A percentile compares a stretch with the other conserved stretches of the same genome.
Conservation (phyloP, 441 rosid species). For the Francoa sonchifolia region DNA sequence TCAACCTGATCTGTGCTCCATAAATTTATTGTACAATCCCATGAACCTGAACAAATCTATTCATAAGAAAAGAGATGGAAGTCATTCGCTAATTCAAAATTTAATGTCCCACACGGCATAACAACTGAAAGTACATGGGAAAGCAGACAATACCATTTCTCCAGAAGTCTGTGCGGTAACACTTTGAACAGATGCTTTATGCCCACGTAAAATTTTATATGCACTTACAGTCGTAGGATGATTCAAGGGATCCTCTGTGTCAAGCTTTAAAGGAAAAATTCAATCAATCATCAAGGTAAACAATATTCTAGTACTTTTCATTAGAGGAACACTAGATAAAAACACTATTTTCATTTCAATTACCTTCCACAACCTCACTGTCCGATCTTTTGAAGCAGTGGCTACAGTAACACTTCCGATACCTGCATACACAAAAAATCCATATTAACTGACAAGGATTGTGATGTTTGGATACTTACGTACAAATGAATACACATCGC, state of each 20-base stretch:
- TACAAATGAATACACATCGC: background rate
- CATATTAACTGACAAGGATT: conserved; percentile 1
- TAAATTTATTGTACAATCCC: conserved; percentile 78
- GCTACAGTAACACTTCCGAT: conserved; percentile 36
- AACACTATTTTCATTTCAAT: conserved; percentile 9
- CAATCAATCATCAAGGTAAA: conserved; percentile 7
- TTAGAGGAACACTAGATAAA: too few species aligned
- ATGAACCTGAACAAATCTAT: conserved; percentile 84
- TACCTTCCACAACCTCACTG: conserved; percentile 92
- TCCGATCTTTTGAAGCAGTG: conserved; percentile 85
- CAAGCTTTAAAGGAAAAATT: conserved; percentile 47
- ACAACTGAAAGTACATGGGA: conserved; percentile 4
- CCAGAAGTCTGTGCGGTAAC: conserved; percentile 59
- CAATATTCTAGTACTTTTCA: too few species aligned
- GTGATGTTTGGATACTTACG: background rate
- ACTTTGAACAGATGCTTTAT: conserved; percentile 74
- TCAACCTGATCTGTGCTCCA: conserved; percentile 54
- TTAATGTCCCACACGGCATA: background rate
- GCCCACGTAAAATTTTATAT: conserved; percentile 74
- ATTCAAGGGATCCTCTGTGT: conserved; percentile 29
- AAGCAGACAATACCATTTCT: conserved; percentile 42
- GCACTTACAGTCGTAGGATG: conserved; percentile 43
- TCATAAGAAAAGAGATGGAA: conserved; percentile 8
- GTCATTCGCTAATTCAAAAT: background rate
- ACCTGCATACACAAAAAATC: conserved; percentile 26